Base-by-base conservation (phyloP, 1,284 basidiomycete genomes). In the Cryptococcus wingfieldii region DNA sequence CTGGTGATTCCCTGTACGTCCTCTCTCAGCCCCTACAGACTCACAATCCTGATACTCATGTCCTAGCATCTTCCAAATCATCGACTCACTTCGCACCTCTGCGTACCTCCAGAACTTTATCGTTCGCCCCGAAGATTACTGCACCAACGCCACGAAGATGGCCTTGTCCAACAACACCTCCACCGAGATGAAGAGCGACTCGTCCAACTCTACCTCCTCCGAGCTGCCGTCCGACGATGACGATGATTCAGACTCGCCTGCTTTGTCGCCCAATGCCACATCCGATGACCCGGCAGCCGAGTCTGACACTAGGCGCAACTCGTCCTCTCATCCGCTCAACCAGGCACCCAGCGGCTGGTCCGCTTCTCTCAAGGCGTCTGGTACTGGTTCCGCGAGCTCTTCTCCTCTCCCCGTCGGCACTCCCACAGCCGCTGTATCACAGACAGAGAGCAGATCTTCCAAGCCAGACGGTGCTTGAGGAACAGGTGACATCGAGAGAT, bases 41-140 rank as follows among this genome's bases (percentile, higher is more conserved):
- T 50, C n/a, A 23, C 6, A 38, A 28, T 2, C 25, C 27, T 25
- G 13, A 37, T 16, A 28, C 18, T 14, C 23, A 25, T 41, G 5
- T 19, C 19, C 18, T 25, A 58, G 56, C 28, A 18, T 54, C 19
- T 58, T 58, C 45, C 48, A 58, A 42, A 37, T 58, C 8, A 42
- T 38, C 38, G 56, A 58, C 48, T 25, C 53, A 5, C 49, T 31
- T 10, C 54, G 54, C 31, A 47, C 49, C 7, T 52, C 53, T 13
- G 51, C 56, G 5, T 58, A 58, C 50, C 23, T 50, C 16, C 56
- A 54, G 27, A 58, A 58, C 41, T 53, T 51, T n/a, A 13, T 51
- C n/a, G 49, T 58, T 18, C 38, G 34, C 18, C 39, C 51, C 18
- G 38, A 9, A 19, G 19, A 47, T 5, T n/a, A 51, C 37, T 44